These are phyloP conservation scores for Trapa incisa DNA, from an alignment of 345 rosid genomes.

Conservation along the genomic window DNA sequence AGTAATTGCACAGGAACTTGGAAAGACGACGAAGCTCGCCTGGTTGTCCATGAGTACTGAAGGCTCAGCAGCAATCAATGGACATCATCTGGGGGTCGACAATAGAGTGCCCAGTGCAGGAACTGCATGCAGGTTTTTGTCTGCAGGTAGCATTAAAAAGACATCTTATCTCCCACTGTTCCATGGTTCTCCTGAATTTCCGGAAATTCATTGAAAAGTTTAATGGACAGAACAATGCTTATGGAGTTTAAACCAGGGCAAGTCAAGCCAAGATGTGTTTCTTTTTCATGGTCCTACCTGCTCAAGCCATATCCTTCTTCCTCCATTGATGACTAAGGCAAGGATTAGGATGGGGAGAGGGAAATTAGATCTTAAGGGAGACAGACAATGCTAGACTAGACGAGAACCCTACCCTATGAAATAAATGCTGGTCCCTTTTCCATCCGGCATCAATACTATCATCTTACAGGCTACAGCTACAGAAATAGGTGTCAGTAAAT, in stretches of 20 bases:
- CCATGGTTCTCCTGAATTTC: not conserved
- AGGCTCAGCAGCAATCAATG: conserved; percentile 27
- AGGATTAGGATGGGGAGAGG: too few species aligned
- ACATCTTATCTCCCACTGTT: not conserved
- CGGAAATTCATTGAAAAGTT: not conserved
- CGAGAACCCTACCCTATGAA: too few species aligned
- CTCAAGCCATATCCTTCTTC: conserved; percentile 35
- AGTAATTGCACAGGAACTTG: too few species aligned
- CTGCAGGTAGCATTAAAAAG: conserved; percentile 18
- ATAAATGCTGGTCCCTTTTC: too few species aligned
- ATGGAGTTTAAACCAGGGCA: conserved; percentile 30
- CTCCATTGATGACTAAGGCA: conserved; percentile 29
- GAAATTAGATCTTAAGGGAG: too few species aligned
- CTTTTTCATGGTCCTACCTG: conserved; percentile 20
- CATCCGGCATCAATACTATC: too few species aligned
- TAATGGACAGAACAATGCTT: conserved; percentile 1
- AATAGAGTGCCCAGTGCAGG: conserved; percentile 10
- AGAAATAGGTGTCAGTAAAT: too few species aligned
- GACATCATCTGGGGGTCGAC: conserved; percentile 11
- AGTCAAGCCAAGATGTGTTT: conserved; percentile 42
- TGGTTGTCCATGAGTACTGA: conserved; percentile 24
- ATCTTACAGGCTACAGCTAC: too few species aligned
- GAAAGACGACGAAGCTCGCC: conserved; percentile 12
- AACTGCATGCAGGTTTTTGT: conserved; percentile 51
- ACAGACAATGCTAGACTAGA: too few species aligned